Conservation (phyloP, 257 asterid genomes). For the Scutellaria minor region DNA sequence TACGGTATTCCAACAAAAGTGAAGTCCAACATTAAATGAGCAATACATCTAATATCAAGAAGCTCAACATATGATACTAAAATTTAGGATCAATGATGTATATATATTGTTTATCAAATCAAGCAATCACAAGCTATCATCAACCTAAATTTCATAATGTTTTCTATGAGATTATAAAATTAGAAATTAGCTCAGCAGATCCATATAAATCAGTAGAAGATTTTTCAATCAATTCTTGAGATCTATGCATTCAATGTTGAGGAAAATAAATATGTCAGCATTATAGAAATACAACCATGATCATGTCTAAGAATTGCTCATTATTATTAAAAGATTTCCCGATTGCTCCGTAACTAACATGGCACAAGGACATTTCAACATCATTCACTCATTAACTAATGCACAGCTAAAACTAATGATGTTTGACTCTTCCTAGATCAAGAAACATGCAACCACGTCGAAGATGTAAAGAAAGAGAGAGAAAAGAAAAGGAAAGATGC, state of each 20-base stretch:
- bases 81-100: no score
- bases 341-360: slow-evolving; percentile 27
- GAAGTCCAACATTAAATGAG: not conserved
- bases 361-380: slow-evolving; percentile 34
- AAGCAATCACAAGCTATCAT: slow-evolving; percentile 5
- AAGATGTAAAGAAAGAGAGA: slow-evolving; percentile 23
- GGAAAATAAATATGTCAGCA: not conserved
- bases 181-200: slow-evolving; percentile 23
- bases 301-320: slow-evolving; percentile 1
- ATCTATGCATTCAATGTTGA: slow-evolving; percentile 41
- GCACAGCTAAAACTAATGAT: slow-evolving; percentile 26
- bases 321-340: slow-evolving; percentile 31
- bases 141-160: not conserved
- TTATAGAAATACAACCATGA: slow-evolving; percentile 22
- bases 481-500: not conserved
- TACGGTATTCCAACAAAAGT: not conserved
- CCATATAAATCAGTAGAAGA: slow-evolving; percentile 34
- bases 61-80: not conserved
- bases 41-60: not conserved
- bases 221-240: slow-evolving; percentile 18
- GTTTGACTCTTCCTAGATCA: slow-evolving; percentile 40
- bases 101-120: no score
- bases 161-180: not conserved
- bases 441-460: slow-evolving; percentile 45
- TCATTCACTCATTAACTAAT: slow-evolving; percentile 32